These are phyloP conservation scores for Penstemon davidsonii DNA, from an alignment of 257 asterid genomes.

Conservation along the genomic window DNA sequence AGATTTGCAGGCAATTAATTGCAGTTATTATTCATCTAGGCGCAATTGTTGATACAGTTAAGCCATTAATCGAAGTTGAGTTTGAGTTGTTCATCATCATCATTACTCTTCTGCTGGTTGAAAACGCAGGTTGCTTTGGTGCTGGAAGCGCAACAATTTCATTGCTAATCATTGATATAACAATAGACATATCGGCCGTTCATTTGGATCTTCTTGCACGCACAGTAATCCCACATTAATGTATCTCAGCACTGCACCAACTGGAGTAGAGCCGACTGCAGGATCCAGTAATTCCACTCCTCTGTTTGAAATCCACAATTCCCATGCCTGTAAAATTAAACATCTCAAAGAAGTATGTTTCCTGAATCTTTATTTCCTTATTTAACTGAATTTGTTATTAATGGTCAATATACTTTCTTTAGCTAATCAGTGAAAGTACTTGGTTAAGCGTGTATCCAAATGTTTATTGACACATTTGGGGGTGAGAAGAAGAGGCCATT, in stretches of 20 bases:
- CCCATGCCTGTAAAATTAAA: constrained; percentile 41
- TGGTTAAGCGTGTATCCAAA: no score
- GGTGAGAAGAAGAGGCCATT: no score
- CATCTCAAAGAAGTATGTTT: background rate
- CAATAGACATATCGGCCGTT: constrained; percentile 42
- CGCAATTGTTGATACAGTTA: constrained; percentile 34
- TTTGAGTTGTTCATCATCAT: no score
- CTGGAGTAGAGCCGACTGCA: constrained; percentile 20
- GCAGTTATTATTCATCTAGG: constrained; percentile 31
- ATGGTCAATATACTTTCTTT: background rate
- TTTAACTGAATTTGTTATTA: no score
- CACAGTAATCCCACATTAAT: constrained; percentile 47
- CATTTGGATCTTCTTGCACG: constrained; percentile 43
- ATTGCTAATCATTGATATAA: constrained; percentile 40
- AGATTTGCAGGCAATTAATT: no score
- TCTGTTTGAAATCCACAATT: constrained; percentile 39
- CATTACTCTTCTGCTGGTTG: background rate
- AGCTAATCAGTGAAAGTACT: background rate
- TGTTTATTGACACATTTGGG: no score
- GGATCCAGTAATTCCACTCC: constrained; percentile 38
- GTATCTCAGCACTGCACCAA: constrained; percentile 28
- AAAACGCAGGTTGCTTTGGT: constrained; percentile 47
- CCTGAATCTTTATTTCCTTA: no score
- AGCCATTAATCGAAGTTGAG: constrained; percentile 33
- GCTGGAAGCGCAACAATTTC: constrained; percentile 35